Evolutionary conservation across 2,329 filamentous ascomycete genomes (phyloP).

Genomic region (Beauveria sp.): DNA sequence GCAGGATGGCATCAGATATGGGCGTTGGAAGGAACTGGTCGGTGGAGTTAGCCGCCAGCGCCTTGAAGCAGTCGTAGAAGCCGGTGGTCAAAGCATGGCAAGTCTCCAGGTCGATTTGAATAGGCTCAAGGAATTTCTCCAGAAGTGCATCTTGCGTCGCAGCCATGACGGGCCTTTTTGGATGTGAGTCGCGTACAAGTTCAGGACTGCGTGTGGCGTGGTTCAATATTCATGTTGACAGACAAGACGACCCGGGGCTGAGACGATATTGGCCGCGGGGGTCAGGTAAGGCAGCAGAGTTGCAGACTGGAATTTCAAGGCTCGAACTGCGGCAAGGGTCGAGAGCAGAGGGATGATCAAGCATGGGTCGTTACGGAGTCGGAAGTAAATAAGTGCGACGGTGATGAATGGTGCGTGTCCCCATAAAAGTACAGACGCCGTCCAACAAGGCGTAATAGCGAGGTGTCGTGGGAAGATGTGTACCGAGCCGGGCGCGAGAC

Average conservation of each 20-base stretch:
- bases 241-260: neutral
- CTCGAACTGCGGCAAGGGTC: neutral
- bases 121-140: constrained; percentile 42
- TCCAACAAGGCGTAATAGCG: neutral
- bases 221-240: constrained; percentile 3
- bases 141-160: constrained; percentile 17
- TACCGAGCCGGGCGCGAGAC: neutral
- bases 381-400: constrained; percentile 2
- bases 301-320: neutral
- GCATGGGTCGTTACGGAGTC: neutral
- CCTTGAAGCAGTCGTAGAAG: constrained; percentile 39
- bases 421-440: constrained; percentile 8
- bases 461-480: neutral
- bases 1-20: constrained; percentile 51
- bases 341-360: neutral
- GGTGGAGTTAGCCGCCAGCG: constrained; percentile 43
- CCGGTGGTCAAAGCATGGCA: constrained; percentile 40
- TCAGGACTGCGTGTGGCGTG: constrained; percentile 2
- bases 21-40: constrained; percentile 55
- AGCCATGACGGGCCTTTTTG: constrained; percentile 17
- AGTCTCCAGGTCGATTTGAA: constrained; percentile 39
- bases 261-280: neutral
- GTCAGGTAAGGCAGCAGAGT: neutral
- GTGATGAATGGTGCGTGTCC: constrained; percentile 5
- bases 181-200: neutral